phyloP scores from a whole-genome alignment of 2,329 filamentous ascomycete genomes.

The Ceratocystis cubensis region DNA sequence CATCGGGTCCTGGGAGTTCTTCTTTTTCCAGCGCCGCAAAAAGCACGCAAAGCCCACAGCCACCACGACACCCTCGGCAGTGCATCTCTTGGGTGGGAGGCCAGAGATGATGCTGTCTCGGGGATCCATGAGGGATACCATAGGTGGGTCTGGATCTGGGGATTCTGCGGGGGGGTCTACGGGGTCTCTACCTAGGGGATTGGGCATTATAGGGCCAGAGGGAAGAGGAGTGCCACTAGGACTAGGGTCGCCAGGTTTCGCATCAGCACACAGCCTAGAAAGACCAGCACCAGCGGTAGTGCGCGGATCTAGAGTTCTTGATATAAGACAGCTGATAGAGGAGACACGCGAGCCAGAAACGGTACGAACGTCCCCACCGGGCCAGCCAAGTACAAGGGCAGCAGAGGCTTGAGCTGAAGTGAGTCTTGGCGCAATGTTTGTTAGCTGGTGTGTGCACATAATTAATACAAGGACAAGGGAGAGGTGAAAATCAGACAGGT shows the following conservation, averaged over 20 bases:
- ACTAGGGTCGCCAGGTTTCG: background rate
- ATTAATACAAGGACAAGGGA: background rate
- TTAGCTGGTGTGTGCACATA: background rate
- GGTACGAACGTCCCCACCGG: background rate
- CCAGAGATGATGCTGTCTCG: background rate
- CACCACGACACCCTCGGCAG: background rate
- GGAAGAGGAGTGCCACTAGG: background rate
- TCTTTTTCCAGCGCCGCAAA: conserved; percentile 4
- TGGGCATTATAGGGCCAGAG: background rate
- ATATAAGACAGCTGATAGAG: background rate
- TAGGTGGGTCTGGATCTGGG: background rate
- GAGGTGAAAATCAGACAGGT: background rate
- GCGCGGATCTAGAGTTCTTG: background rate
- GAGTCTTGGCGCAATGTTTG: background rate
- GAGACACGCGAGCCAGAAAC: background rate
- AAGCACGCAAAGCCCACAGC: background rate
- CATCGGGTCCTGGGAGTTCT: conserved; percentile 3
- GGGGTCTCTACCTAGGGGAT: background rate
- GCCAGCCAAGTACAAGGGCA: background rate
- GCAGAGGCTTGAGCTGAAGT: background rate
- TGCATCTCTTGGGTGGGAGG: background rate
- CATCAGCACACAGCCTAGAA: background rate
- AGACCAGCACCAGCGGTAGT: background rate
- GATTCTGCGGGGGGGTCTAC: background rate
- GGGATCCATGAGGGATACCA: background rate